phyloP scores from a whole-genome alignment of 129 eudicot genomes.

The Chrysanthemum lavandulifolium region DNA sequence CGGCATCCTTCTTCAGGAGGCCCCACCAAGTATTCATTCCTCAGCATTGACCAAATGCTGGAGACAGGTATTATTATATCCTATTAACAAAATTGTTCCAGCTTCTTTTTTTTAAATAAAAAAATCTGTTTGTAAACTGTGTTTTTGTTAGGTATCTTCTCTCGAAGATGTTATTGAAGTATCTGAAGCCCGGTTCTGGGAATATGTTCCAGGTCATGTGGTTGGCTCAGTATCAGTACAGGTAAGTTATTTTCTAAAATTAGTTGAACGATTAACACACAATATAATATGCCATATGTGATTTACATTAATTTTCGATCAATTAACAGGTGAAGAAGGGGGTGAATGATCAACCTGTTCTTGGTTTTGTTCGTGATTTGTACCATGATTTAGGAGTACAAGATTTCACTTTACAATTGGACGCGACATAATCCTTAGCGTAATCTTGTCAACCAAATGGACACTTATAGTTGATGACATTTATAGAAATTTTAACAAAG shows the following conservation, averaged over 20 bases:
- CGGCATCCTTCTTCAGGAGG: conserved; percentile 81
- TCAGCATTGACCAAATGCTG: conserved; percentile 87
- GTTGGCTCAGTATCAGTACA: conserved; percentile 78
- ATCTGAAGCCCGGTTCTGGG: conserved; percentile 91
- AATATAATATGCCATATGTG: neutral
- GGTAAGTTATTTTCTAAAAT: conserved; percentile 33
- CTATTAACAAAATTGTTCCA: neutral
- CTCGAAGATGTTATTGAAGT: conserved; percentile 75
- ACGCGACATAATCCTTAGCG: conserved; percentile 31
- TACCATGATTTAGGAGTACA: conserved; percentile 91
- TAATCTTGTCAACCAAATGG: conserved; percentile 4
- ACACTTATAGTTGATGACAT: neutral
- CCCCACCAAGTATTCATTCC: conserved; percentile 73
- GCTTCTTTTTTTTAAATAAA: neutral
- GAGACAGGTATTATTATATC: conserved; percentile 62
- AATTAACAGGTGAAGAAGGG: conserved; percentile 72
- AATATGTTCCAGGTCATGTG: conserved; percentile 88
- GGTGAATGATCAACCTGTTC: conserved; percentile 50
- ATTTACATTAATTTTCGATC: neutral
- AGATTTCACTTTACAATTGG: conserved; percentile 59
- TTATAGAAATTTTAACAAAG: conserved; percentile 14
- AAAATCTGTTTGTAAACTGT: neutral
- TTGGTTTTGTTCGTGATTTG: conserved; percentile 70
- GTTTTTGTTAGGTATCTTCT: conserved; percentile 53
- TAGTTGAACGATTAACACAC: neutral